phyloP scores from a whole-genome alignment of 768 basidiomycete genomes.

The Tylopilus sp. region DNA sequence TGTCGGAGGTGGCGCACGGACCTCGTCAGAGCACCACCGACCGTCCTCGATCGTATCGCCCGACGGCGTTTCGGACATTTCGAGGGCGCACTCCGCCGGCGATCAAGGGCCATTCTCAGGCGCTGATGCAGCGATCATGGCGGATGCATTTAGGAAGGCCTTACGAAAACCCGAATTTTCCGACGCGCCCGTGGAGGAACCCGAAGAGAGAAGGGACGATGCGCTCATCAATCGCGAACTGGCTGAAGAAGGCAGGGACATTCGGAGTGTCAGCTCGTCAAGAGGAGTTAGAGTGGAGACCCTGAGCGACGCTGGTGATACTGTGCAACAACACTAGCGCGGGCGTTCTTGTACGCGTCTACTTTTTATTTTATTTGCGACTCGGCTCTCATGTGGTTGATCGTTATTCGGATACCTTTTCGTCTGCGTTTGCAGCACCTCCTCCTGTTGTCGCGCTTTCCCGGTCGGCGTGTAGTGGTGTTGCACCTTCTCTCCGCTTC shows the following conservation, averaged over 20 bases:
- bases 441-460: constrained; percentile 29
- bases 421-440: constrained; percentile 20
- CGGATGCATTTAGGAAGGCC: constrained; percentile 86
- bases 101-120: constrained; percentile 73
- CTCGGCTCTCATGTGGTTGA: constrained; percentile 34
- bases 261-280: constrained; percentile 77
- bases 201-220: constrained; percentile 41
- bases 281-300: constrained; percentile 79
- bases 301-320: constrained; percentile 51
- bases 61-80: constrained; percentile 74
- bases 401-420: constrained; percentile 35
- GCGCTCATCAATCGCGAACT: constrained; percentile 62
- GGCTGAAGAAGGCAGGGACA: constrained; percentile 87
- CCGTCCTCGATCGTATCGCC: constrained; percentile 46
- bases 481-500: constrained; percentile 27
- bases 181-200: constrained; percentile 62
- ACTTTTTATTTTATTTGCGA: constrained; percentile 36
- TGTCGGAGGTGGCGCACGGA: constrained; percentile 32
- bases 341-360: constrained; percentile 33
- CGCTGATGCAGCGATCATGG: constrained; percentile 90
- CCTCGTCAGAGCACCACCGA: constrained; percentile 32
- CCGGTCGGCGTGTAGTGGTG: constrained; percentile 30
- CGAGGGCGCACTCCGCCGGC: constrained; percentile 54
- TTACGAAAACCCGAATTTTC: constrained; percentile 88
- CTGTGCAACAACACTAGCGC: constrained; percentile 44